These are phyloP conservation scores for Thermomyces lanuginosus DNA, from an alignment of 2,329 filamentous ascomycete species.

Conservation along the genomic window DNA sequence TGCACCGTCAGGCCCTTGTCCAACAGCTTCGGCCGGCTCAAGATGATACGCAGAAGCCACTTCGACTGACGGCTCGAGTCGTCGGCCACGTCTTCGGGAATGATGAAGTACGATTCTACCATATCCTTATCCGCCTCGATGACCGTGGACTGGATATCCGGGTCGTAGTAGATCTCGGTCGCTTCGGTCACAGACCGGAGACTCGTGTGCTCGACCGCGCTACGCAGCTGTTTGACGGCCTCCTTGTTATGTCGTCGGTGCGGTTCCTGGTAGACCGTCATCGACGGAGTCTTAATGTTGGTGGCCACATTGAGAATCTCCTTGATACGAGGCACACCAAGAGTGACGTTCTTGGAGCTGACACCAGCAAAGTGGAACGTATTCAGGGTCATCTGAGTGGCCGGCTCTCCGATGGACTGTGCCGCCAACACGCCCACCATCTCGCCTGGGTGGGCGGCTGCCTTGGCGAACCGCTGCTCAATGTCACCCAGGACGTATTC, in stretches of 20 bases:
- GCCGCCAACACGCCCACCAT: conserved; percentile 98
- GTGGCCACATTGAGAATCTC: conserved; percentile 96
- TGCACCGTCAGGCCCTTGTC: conserved; percentile 80
- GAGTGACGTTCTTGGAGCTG: conserved; percentile 96
- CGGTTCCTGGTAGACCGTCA: conserved; percentile 72
- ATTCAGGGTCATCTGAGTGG: conserved; percentile 98
- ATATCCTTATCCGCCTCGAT: conserved; percentile 83
- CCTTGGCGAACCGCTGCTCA: conserved; percentile 70
- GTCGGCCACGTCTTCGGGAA: conserved; percentile 64
- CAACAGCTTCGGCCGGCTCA: conserved; percentile 85
- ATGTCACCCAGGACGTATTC: conserved; percentile 84
- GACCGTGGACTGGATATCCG: conserved; percentile 67
- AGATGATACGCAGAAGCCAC: conserved; percentile 85
- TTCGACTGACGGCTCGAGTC: conserved; percentile 57
- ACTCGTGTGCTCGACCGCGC: conserved; percentile 84
- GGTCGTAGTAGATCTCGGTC: conserved; percentile 96
- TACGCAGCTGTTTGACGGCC: conserved; percentile 69
- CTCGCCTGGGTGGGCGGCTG: conserved; percentile 80
- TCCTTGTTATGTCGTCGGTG: conserved; percentile 51
- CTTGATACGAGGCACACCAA: conserved; percentile 97
- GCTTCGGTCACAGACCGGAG: conserved; percentile 78
- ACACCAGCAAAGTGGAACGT: conserved; percentile 99
- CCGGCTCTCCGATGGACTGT: conserved; percentile 95
- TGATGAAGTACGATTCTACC: conserved; percentile 91
- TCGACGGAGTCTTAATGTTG: conserved; percentile 96